phyloP scores from a whole-genome alignment of 257 asterid genomes.

The Galeopsis tetrahit region DNA sequence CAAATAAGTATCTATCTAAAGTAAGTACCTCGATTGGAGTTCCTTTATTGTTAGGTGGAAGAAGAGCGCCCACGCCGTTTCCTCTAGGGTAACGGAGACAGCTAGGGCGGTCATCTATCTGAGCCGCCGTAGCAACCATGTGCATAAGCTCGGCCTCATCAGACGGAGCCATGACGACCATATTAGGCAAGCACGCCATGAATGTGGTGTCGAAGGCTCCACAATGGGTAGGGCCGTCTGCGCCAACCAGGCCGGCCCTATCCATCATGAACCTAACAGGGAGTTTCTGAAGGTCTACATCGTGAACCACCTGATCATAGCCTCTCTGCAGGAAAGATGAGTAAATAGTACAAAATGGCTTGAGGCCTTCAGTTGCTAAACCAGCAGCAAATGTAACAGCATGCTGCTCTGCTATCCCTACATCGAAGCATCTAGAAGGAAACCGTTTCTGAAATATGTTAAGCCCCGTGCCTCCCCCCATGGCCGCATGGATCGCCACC shows the following conservation, averaged over 20 bases:
- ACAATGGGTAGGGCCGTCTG: slow-evolving; percentile 78
- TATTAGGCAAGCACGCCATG: slow-evolving; percentile 79
- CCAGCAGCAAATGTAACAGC: slow-evolving; percentile 83
- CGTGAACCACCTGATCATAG: slow-evolving; percentile 81
- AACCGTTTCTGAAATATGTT: slow-evolving; percentile 60
- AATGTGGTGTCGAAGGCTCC: slow-evolving; percentile 73
- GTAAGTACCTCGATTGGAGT: slow-evolving; percentile 52
- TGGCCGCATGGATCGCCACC: slow-evolving; percentile 79
- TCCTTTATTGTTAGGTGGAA: slow-evolving; percentile 64
- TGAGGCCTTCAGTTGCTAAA: slow-evolving; percentile 66
- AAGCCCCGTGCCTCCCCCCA: slow-evolving; percentile 83
- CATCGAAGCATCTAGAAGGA: slow-evolving; percentile 63
- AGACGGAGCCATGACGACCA: slow-evolving; percentile 86
- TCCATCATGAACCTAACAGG: slow-evolving; percentile 74
- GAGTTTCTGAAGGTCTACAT: slow-evolving; percentile 73
- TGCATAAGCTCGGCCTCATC: slow-evolving; percentile 76
- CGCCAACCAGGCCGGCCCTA: slow-evolving; percentile 76
- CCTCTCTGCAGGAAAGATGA: slow-evolving; percentile 76
- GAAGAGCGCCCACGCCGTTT: slow-evolving; percentile 58
- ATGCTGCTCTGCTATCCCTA: slow-evolving; percentile 75
- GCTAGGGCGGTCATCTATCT: slow-evolving; percentile 65
- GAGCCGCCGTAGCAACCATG: slow-evolving; percentile 73
- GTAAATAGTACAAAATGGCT: slow-evolving; percentile 72
- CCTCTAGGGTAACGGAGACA: slow-evolving; percentile 79
- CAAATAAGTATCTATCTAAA: too few species aligned